Base-by-base conservation (phyloP, 768 basidiomycete genomes). In the Leccinum fibrillosum region DNA sequence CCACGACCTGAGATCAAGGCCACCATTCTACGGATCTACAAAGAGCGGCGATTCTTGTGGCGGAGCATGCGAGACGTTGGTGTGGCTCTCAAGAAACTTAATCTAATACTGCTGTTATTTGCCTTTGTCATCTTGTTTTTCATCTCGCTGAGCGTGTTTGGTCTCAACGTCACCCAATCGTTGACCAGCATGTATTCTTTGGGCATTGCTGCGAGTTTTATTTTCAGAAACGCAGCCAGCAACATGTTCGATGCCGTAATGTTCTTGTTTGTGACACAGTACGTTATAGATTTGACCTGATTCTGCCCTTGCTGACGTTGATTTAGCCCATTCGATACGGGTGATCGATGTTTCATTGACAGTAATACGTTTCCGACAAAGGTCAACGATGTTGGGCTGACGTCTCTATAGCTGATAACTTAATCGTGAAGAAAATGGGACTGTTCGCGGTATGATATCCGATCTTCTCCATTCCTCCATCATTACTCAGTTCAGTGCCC, bases 231-330 rank as follows among this genome's bases (percentile, higher is more conserved):
- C 62, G 73, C 89, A 5, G 86, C 89, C 21, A 84, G 85, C 59
- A 80, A 74, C 54, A 86, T 86, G 17, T 92, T 92, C 65, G 89
- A 91, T 71, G 80, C 89, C 26, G 86, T 91, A 65, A 86, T 90
- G 80, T 89, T 92, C 69, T 70, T 90, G 61, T 91, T 91, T 67
- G 89, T 91, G 42, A 86, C 89, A 3, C 90, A 92, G 89, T 90
- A 61, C 62, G 88, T 76, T 26, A 47, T 47, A 47, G 11, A n/a
- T 35, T 44, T 35, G 12, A 28, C 34, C 49, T n/a, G n/a, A 32
- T 49, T n/a, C n/a, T 45, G 19, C 39, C 13, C 49, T 55, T 55
- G 25, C 52, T 63, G 32, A 63, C 37, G 49, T 23, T 26, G 3
- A 30, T 32, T 25, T 23, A 90, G 88, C 69, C 89, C 89, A 4